These are phyloP conservation scores for Nosema muscidifuracis DNA, from an alignment of 371 early-diverging fungal genomes.

Conservation along the genomic window DNA sequence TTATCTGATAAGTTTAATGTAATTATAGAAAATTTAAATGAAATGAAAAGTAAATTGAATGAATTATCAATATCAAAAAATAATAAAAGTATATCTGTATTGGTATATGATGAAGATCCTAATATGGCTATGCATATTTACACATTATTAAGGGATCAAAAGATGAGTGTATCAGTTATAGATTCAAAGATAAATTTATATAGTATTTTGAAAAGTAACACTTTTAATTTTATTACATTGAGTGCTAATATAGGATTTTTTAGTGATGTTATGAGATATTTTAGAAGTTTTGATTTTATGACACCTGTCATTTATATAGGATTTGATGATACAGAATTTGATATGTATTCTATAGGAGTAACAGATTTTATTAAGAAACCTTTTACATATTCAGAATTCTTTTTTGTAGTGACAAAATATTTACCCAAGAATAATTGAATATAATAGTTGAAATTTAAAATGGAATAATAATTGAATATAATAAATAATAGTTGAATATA, in stretches of 20 bases:
- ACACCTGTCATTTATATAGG: slow-evolving; percentile 5
- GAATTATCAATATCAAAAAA: neutral
- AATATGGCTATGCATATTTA: slow-evolving; percentile 2
- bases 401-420: neutral
- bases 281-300: neutral
- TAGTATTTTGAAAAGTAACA: neutral
- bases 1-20: slow-evolving; percentile 57
- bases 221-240: neutral
- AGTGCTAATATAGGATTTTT: neutral
- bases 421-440: neutral
- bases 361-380: slow-evolving; percentile 14
- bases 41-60: slow-evolving; percentile 43
- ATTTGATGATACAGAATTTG: neutral
- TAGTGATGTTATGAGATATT: neutral
- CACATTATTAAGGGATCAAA: neutral
- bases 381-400: neutral
- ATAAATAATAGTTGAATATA: too few relatives aligned
- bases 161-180: neutral
- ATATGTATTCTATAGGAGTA: neutral
- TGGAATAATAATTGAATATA: too few relatives aligned
- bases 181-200: neutral
- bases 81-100: neutral
- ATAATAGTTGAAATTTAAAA: too few relatives aligned
- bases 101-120: neutral
- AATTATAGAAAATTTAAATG: slow-evolving; percentile 58